Evolutionary conservation across 1,284 basidiomycete species (phyloP).

Genomic region (Cutaneotrichosporon mucoides): DNA sequence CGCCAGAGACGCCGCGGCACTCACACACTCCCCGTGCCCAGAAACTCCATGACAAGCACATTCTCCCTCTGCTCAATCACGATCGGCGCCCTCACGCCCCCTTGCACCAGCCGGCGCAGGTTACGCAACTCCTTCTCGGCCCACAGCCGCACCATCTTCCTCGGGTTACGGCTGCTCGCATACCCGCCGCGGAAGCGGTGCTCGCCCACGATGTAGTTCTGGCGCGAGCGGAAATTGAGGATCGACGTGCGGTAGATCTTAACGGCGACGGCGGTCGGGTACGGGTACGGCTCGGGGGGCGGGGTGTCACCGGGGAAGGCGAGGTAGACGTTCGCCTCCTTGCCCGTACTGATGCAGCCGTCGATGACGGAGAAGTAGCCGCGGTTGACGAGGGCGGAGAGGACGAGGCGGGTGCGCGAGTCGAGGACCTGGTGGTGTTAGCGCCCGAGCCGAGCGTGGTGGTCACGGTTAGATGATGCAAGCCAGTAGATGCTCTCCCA

Average conservation of each 20-base stretch:
- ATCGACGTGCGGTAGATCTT: conserved; percentile 99
- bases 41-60: conserved; percentile 92
- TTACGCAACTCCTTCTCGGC: conserved; percentile 99
- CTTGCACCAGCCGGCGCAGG: conserved; percentile 72
- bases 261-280: conserved; percentile 68
- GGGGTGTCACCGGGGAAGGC: conserved; percentile 61
- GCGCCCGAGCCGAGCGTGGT: too few relatives aligned
- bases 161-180: conserved; percentile 76
- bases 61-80: conserved; percentile 94
- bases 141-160: conserved; percentile 99
- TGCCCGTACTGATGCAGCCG: conserved; percentile 90
- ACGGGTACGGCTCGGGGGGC: conserved; percentile 52
- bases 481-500: too few relatives aligned
- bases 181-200: conserved; percentile 92
- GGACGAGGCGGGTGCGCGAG: conserved; percentile 78
- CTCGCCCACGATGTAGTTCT: conserved; percentile 86
- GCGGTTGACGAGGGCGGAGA: conserved; percentile 89
- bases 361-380: conserved; percentile 82
- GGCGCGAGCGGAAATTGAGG: conserved; percentile 92
- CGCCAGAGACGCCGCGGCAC: too few relatives aligned
- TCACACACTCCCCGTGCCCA: conserved; percentile 64
- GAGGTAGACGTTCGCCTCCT: conserved; percentile 96
- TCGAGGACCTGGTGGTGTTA: conserved; percentile 81
- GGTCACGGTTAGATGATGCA: too few relatives aligned
- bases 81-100: conserved; percentile 80